Base-by-base conservation (phyloP, 306 rosid genomes). In the Cyclanthera cordifolia region DNA sequence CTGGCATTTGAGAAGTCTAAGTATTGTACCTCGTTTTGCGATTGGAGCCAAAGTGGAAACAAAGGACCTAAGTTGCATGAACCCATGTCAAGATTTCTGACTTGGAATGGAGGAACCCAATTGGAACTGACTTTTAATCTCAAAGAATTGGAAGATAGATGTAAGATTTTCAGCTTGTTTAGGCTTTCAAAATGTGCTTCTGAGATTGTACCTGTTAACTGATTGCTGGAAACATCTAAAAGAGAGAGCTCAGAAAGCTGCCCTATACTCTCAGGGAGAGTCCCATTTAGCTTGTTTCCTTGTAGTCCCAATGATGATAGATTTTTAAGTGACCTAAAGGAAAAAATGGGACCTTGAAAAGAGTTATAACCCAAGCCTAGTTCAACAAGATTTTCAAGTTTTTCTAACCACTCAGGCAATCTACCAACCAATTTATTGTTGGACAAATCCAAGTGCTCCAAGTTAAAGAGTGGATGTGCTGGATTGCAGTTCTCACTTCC, bases 11-110 rank as follows among this genome's bases (percentile, higher is more conserved):
- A 82, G 20, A 80, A 34, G 79, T 78, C 85, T 13, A 82, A 37
- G 34, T 0, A 0, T 0, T 0, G 0, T n/a, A 82, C 15, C 47
- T 72, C 20, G 10, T 59, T 74, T 55, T 78, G 83, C 59, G 79
- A 75, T 70, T 63, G 73, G 8, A 80, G 65, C 90, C 87, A 82
- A 17, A 50, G 3, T 20, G 90, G 90, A 74, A 85, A 80, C 14
- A 66, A 72, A 48, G 79, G 76, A 20, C 85, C 83, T 55, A 82
- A 60, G 76, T 32, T 21, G 48, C 87, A 82, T 20, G 82, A 82
- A 50, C 79, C 76, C 76, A 82, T 61, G 2, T 5, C 11, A 13
- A 82, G 71, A 47, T 14, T 0, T 11, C 1, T 0, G 10, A 70
- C 45, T 69, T 72, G 83, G 39, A 82, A 82, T n/a, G 79, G 80